These are phyloP conservation scores for Trichoderma sp. DNA, from an alignment of 2,329 filamentous ascomycete genomes.

Conservation along the genomic window DNA sequence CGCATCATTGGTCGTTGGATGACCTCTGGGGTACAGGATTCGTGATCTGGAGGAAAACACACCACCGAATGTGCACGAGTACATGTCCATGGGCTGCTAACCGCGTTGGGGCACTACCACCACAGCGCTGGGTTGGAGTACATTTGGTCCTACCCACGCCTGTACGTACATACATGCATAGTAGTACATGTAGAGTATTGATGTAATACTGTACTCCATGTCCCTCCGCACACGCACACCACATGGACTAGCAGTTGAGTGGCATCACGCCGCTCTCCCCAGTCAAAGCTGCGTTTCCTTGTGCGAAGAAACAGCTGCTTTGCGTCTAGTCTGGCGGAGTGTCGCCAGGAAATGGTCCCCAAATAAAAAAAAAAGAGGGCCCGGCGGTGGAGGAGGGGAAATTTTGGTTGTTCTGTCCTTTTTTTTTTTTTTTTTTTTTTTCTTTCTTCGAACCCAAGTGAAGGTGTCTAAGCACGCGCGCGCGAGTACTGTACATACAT, in stretches of 20 bases:
- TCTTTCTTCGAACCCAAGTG: background rate
- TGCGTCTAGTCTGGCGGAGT: constrained; percentile 5
- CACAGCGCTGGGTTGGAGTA: background rate
- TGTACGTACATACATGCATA: no score
- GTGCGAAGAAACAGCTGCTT: background rate
- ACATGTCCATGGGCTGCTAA: background rate
- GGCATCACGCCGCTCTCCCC: background rate
- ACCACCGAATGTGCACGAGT: background rate
- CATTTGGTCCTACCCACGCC: background rate
- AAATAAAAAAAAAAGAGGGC: background rate
- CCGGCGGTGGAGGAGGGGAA: constrained; percentile 6
- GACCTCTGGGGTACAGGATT: background rate
- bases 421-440: no score
- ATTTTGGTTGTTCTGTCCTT: background rate
- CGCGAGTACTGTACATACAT: constrained; percentile 2
- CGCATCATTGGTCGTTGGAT: background rate
- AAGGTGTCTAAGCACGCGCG: constrained; percentile 8
- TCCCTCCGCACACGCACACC: background rate
- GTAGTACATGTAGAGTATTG: no score
- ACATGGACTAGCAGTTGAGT: background rate
- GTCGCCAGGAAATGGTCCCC: background rate
- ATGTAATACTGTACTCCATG: background rate
- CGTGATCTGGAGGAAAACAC: background rate
- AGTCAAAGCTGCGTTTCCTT: background rate
- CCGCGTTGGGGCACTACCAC: background rate